Percentiles rank a stretch among this genome's conserved stretches.
These are phyloP conservation scores for Prosopis cineraria DNA, from an alignment of 306 rosid species.

Conservation along the genomic window DNA sequence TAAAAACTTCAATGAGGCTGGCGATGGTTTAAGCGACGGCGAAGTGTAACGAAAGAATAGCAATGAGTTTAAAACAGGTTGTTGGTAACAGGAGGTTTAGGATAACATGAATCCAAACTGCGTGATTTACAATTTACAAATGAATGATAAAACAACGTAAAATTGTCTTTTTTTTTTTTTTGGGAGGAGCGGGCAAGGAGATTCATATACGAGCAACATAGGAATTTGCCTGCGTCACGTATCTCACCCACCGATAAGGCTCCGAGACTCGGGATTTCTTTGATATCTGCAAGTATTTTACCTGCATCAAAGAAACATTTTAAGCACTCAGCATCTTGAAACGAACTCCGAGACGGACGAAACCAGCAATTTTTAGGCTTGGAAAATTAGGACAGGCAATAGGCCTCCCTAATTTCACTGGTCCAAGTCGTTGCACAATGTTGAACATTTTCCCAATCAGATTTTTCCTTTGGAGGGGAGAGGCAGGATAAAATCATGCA, in stretches of 20 bases:
- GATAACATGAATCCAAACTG: constrained; percentile 24
- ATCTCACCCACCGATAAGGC: constrained; percentile 90
- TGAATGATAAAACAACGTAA: constrained; percentile 36
- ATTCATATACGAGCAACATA: constrained; percentile 79
- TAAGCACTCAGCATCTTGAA: constrained; percentile 9
- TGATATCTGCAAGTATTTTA: constrained; percentile 83
- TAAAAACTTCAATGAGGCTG: not conserved
- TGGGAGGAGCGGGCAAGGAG: not conserved
- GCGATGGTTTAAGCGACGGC: not conserved
- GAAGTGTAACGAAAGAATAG: not conserved
- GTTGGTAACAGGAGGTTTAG: not conserved
- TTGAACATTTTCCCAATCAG: not conserved
- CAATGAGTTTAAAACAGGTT: not conserved
- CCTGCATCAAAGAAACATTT: constrained; percentile 57
- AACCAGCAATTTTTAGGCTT: not conserved
- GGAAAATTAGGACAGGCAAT: not conserved
- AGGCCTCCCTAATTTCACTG: constrained; percentile 16
- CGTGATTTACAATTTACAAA: constrained; percentile 37
- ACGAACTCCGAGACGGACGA: not conserved
- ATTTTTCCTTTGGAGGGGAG: not conserved
- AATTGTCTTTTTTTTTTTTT: not conserved
- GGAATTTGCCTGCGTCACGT: constrained; percentile 78
- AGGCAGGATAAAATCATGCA: not conserved
- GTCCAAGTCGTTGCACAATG: constrained; percentile 8
- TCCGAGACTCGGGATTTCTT: constrained; percentile 68